phyloP scores from a whole-genome alignment of 345 rosid genomes.

The Reutealis trisperma region DNA sequence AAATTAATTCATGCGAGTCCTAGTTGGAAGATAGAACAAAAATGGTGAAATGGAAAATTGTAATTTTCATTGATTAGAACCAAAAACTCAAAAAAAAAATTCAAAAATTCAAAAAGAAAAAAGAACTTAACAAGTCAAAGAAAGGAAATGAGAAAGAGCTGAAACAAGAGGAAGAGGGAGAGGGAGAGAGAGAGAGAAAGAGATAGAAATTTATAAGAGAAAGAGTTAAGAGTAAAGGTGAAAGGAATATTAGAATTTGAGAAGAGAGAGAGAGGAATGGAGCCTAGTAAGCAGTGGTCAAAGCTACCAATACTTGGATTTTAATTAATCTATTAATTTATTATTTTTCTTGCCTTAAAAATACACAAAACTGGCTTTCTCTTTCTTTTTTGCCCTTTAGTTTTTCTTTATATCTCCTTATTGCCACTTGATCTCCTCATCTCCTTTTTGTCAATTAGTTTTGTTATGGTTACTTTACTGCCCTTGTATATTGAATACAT shows the following conservation, averaged over 20 bases:
- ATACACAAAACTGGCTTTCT: conserved; percentile 11
- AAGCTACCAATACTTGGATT: conserved; percentile 57
- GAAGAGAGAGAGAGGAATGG: neutral
- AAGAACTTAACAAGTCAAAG: conserved; percentile 35
- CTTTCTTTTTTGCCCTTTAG: conserved; percentile 29
- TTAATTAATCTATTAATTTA: conserved; percentile 30
- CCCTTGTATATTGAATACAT: too few species aligned
- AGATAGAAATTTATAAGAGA: conserved; percentile 11
- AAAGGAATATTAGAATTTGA: neutral
- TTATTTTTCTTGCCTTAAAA: conserved; percentile 19
- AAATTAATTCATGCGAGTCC: conserved; percentile 22
- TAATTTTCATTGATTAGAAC: conserved; percentile 18
- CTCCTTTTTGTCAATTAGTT: too few species aligned
- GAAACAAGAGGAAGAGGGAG: neutral
- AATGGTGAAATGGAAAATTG: conserved; percentile 19
- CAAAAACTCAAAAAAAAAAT: neutral
- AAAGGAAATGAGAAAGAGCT: conserved; percentile 20
- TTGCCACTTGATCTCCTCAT: too few species aligned
- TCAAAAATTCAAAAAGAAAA: conserved; percentile 30
- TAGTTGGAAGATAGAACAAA: neutral
- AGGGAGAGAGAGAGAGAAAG: too few species aligned
- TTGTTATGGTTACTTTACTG: neutral
- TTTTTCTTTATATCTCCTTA: neutral
- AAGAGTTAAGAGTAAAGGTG: neutral
- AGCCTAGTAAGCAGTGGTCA: conserved; percentile 67